Evolutionary conservation across 2,329 filamentous ascomycete species (phyloP).

Genomic region (Colletotrichum neosansevieriae): DNA sequence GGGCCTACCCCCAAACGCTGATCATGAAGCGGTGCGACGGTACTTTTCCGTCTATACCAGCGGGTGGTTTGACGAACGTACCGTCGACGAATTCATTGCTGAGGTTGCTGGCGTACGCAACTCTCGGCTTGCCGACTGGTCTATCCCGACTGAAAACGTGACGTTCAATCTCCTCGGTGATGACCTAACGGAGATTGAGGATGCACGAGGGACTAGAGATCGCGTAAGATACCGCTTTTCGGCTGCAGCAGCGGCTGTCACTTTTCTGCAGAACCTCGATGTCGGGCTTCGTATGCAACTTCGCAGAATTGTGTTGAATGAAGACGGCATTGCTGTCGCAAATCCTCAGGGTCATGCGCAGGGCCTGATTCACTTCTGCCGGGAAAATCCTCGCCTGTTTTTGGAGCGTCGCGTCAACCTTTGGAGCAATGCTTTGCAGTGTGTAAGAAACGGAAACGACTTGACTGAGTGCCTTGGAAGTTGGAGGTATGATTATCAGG

Average conservation of each 20-base stretch:
- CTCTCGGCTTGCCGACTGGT: too few species aligned
- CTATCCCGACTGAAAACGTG: neutral
- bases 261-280: neutral
- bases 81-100: too few species aligned
- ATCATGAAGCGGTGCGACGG: too few species aligned
- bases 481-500: too few species aligned
- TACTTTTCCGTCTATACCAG: too few species aligned
- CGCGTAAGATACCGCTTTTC: neutral
- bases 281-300: neutral
- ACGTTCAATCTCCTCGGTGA: too few species aligned
- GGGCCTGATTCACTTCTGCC: conserved; percentile 21
- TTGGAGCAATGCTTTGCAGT: conserved; percentile 5
- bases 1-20: too few species aligned
- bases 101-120: too few species aligned
- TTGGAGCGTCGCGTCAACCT: conserved; percentile 13
- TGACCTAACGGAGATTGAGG: too few species aligned
- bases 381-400: neutral
- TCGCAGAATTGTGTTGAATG: neutral
- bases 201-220: neutral
- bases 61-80: too few species aligned
- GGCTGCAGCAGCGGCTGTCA: neutral
- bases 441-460: neutral
- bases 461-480: too few species aligned
- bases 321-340: neutral
- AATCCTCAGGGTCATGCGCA: conserved; percentile 7